Percentiles rank a stretch among this genome's conserved stretches.
Evolutionary conservation across 768 basidiomycete genomes (phyloP).

Genomic region (Russula lepida): DNA sequence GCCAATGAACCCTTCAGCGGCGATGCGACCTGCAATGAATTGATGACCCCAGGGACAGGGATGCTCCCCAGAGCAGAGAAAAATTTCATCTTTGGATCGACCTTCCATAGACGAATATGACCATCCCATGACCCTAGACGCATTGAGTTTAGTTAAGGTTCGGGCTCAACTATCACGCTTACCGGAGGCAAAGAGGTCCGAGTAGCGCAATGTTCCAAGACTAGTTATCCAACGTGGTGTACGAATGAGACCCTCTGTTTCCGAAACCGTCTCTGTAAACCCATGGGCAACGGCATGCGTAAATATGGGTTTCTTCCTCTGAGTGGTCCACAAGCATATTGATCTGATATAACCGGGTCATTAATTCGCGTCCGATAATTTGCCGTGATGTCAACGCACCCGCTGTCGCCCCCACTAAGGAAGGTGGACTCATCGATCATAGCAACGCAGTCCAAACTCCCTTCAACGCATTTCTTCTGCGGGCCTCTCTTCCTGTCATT

Average conservation of each 20-base stretch:
- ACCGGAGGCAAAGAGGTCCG: slow-evolving; percentile 90
- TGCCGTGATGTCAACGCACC: slow-evolving; percentile 47
- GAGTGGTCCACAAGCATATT: slow-evolving; percentile 85
- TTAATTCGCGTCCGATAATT: background rate
- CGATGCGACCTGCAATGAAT: slow-evolving; percentile 76
- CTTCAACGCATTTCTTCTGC: slow-evolving; percentile 64
- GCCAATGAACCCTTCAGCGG: slow-evolving; percentile 38
- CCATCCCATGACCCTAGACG: slow-evolving; percentile 88
- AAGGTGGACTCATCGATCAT: slow-evolving; percentile 96
- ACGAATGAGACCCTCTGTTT: slow-evolving; percentile 64
- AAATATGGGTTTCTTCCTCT: slow-evolving; percentile 93
- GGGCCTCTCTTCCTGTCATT: slow-evolving; percentile 28
- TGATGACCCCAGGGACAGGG: slow-evolving; percentile 70
- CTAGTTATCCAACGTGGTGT: slow-evolving; percentile 91
- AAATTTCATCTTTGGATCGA: slow-evolving; percentile 69
- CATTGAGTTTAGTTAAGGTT: slow-evolving; percentile 4
- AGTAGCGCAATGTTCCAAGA: slow-evolving; percentile 74
- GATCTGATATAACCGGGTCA: slow-evolving; percentile 62
- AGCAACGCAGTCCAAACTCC: slow-evolving; percentile 83
- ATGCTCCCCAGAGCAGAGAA: slow-evolving; percentile 63
- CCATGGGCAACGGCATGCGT: slow-evolving; percentile 85
- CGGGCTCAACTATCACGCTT: slow-evolving; percentile 20
- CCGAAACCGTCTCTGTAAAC: slow-evolving; percentile 57
- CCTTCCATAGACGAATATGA: slow-evolving; percentile 80
- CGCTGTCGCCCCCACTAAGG: slow-evolving; percentile 91